These are phyloP conservation scores for Gigaspora rosea DNA, from an alignment of 192 early-diverging fungal genomes.

Conservation along the genomic window DNA sequence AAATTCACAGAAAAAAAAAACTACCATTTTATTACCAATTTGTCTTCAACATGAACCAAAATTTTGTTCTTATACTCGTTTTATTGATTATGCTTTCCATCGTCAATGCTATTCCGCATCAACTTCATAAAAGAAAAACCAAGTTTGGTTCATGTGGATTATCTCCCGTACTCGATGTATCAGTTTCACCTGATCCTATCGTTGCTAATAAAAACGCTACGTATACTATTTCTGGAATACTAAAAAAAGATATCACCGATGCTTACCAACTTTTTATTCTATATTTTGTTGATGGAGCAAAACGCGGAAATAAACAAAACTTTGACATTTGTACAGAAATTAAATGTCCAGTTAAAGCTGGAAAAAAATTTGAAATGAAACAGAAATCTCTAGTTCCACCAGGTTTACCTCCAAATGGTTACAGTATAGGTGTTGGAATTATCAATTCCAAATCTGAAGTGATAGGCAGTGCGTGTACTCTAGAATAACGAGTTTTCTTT, in stretches of 20 bases:
- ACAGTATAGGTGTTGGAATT: too few relatives aligned
- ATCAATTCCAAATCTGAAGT: too few relatives aligned
- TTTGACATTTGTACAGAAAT: too few relatives aligned
- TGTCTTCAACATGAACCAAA: background rate
- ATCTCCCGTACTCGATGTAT: constrained; percentile 3
- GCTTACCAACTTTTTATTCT: background rate
- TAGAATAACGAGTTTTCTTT: too few relatives aligned
- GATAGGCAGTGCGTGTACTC: too few relatives aligned
- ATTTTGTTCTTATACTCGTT: constrained; percentile 19
- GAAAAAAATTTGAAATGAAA: background rate
- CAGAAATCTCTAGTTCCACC: background rate
- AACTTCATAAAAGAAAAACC: constrained; percentile 21
- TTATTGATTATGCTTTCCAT: constrained; percentile 24
- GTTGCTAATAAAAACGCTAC: background rate
- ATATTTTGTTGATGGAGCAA: background rate
- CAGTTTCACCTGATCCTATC: constrained; percentile 28
- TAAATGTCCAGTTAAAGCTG: too few relatives aligned
- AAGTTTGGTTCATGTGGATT: background rate
- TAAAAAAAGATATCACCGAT: background rate
- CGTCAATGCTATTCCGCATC: constrained; percentile 13
- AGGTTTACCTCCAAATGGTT: too few relatives aligned
- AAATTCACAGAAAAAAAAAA: too few relatives aligned
- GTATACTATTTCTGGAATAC: constrained; percentile 18
- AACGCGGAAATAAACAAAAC: too few relatives aligned
- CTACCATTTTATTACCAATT: too few relatives aligned